Base-by-base conservation (phyloP, 2,329 filamentous ascomycete species). In the Phaeomoniella chlamydospora region DNA sequence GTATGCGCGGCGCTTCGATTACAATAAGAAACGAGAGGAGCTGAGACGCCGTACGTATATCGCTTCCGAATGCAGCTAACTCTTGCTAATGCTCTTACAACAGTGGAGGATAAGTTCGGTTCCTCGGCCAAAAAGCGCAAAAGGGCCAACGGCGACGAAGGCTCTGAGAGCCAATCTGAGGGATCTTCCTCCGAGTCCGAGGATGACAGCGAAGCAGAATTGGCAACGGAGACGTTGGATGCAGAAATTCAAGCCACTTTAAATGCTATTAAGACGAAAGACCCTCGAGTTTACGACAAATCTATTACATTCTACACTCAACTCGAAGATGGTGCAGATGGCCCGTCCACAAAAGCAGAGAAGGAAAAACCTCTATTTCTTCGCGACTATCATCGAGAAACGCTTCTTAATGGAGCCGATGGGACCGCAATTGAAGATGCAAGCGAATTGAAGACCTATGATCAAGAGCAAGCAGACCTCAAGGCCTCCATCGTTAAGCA, bases 1-100 rank as follows among this genome's bases (percentile, higher is more conserved):
- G 36, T 98, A 79, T 56, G 90, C 90, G 31, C 75, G 73, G 46
- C 72, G 84, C 29, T 96, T 94, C 49, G 90, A 98, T 57, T 72
- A 96, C 62, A 98, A 98, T 63, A 94, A 96, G 65, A 94, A 94
- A 64, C 74, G 88, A 39, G 87, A 93, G 53, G 90, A 98, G 55
- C 64, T 76, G 43, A 78, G 86, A 59, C 51, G 53, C 41, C 44
- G 54, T 58, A 55, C 42, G 51, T 47, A 13, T 39, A 18, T 4
- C 26, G 18, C 6, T 29, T 29, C 13, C n/a, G 13, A 22, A 16
- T 31, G 34, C 41, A 34, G 36, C 15, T 6, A 12, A 13, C 34
- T 4, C 31, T 13, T 43, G 31, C 49, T 56, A 46, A 56, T 29
- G 29, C 5, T 3, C 15, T 4, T 38, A 39, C 6, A 9, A 39